Evolutionary conservation across 2,329 filamentous ascomycete genomes (phyloP).

Genomic region (Piedraia hortae): DNA sequence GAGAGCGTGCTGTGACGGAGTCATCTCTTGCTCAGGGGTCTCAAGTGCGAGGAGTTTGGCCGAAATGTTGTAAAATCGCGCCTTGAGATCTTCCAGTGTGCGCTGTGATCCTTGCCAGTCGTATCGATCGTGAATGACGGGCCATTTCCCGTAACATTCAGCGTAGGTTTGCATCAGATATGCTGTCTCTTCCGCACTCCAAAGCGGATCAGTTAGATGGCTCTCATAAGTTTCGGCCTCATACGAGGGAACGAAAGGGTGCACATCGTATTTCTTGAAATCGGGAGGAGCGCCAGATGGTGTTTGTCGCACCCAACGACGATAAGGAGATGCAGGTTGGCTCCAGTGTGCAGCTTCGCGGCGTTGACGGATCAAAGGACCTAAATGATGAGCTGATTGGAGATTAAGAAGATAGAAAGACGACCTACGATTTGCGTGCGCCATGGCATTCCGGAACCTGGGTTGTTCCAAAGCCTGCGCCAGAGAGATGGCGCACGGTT

Average conservation of each 20-base stretch:
- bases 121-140: constrained; percentile 78
- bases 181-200: constrained; percentile 83
- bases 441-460: no score
- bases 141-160: constrained; percentile 71
- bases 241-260: constrained; percentile 21
- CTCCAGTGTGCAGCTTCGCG: no score
- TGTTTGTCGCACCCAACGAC: no score
- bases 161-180: constrained; percentile 51
- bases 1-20: constrained; percentile 49
- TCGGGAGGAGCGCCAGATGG: no score
- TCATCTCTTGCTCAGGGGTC: constrained; percentile 68
- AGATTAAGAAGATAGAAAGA: no score
- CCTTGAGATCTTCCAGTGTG: constrained; percentile 72
- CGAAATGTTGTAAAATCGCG: constrained; percentile 67
- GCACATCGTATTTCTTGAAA: no score
- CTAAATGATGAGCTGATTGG: no score
- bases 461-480: no score
- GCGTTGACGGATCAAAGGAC: no score
- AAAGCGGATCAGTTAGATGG: constrained; percentile 45
- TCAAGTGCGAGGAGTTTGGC: constrained; percentile 56
- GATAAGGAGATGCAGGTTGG: no score
- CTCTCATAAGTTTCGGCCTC: constrained; percentile 64
- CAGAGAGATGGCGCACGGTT: no score
- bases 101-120: constrained; percentile 16
- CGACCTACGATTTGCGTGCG: no score